These are phyloP conservation scores for Heliosperma pusillum DNA, from an alignment of 148 eudicot genomes.

Conservation along the genomic window DNA sequence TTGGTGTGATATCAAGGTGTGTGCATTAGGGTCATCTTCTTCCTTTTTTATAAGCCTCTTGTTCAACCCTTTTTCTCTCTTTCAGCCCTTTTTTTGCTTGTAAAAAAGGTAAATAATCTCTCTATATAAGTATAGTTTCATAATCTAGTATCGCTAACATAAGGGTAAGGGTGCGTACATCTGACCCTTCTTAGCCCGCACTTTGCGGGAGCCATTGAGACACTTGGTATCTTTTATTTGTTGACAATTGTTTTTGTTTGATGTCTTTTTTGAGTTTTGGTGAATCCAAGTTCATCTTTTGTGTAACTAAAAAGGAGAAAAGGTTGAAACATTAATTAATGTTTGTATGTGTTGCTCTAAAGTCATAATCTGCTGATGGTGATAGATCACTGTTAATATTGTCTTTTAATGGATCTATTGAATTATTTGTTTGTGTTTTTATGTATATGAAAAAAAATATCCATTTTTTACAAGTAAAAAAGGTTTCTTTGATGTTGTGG, in stretches of 20 bases:
- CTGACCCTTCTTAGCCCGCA: background rate
- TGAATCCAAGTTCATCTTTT: slow-evolving; percentile 18
- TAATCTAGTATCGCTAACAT: no score
- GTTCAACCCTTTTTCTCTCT: background rate
- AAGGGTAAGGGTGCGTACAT: no score
- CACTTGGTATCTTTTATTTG: no score
- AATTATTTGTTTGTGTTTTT: background rate
- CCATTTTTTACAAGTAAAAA: background rate
- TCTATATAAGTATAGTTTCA: background rate
- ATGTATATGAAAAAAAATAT: background rate
- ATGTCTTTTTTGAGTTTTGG: background rate
- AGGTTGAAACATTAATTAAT: slow-evolving; percentile 13
- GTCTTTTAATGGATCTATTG: background rate
- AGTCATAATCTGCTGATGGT: slow-evolving; percentile 22
- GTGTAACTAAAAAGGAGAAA: slow-evolving; percentile 15
- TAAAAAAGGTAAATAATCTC: slow-evolving; percentile 3
- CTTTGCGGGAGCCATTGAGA: background rate
- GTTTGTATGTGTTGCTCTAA: background rate
- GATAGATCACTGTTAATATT: background rate
- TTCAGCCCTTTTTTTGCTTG: slow-evolving; percentile 7
- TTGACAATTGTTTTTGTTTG: background rate
- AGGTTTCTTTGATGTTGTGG: slow-evolving; percentile 7
- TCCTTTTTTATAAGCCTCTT: background rate
- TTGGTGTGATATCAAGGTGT: background rate
- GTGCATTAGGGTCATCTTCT: slow-evolving; percentile 1